Base-by-base conservation (phyloP, 1,139 yeast species). In the Pichia sp. region DNA sequence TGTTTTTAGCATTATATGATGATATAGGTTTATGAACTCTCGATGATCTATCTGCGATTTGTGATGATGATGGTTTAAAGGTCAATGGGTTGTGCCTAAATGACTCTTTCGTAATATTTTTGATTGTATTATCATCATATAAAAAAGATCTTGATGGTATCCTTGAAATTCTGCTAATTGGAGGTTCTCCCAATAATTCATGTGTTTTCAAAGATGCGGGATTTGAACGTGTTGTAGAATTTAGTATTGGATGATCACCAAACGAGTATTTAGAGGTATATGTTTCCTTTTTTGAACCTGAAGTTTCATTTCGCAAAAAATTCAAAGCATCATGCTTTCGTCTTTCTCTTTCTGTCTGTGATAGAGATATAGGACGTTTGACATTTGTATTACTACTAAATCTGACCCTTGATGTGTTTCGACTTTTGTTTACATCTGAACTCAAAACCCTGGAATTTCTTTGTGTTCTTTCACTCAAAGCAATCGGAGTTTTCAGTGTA, bases 141-240 rank as follows among this genome's bases (percentile, higher is more conserved):
- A 53, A 28, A 9, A 45, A 31, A 19, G 35, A 38, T 16, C 33
- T 31, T 4, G 38, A 34, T 5, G 45, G 20, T 5, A 52, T 30
- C 20, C 38, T 35, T 2, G 42, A 31, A 21, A 54, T 45, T 7
- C 35, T 34, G 20, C 47, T 38, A 9, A 57, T 56, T 3, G 61
- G 61, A 4, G 50, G 47, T 31, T 55, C 60, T 1, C 57, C 57
- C 7, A 57, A 31, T 11, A 57, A 34, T 25, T 56, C 58, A 34
- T 53, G 48, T 1, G 53, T 45, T 36, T 50, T 51, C 20, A 46
- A 42, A 24, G 46, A 45, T 13, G 40, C 36, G 18, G 46, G 43
- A 31, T 33, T 19, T 14, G 21, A 20, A 13, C 20, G 8, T 5
- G 31, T 2, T 14, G 15, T 10, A 6, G 10, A 3, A 14, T 11